Evolutionary conservation across 73 alveolate genomes (phyloP).

Genomic region (Tetrahymena thermophila): DNA sequence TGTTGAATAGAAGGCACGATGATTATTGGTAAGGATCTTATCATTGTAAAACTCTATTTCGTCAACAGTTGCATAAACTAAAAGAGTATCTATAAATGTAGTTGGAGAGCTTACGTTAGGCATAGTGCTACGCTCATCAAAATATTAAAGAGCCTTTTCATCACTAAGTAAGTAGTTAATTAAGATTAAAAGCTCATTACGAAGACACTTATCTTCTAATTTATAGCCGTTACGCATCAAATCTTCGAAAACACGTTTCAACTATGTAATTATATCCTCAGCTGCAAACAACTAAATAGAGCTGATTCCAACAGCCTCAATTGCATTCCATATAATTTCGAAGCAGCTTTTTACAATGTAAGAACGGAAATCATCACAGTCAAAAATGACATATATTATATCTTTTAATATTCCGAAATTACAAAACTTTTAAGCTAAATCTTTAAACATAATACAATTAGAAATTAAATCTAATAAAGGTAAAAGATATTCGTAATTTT

Average conservation of each 20-base stretch:
- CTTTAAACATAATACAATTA: conserved; percentile 22
- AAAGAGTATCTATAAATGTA: conserved; percentile 79
- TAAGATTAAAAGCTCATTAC: conserved; percentile 88
- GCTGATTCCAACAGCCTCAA: conserved; percentile 90
- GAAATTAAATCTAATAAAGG: conserved; percentile 38
- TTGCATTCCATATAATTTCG: conserved; percentile 94
- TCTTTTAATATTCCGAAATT: conserved; percentile 90
- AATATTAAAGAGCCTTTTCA: conserved; percentile 77
- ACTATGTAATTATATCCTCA: conserved; percentile 77
- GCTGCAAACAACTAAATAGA: conserved; percentile 84
- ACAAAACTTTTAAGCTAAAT: conserved; percentile 82
- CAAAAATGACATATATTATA: conserved; percentile 74
- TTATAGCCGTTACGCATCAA: conserved; percentile 88
- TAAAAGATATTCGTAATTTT: conserved; percentile 27
- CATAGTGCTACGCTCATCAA: conserved; percentile 64
- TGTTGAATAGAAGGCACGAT: conserved; percentile 80
- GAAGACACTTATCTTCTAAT: conserved; percentile 87
- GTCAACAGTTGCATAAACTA: conserved; percentile 87
- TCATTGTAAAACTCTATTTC: conserved; percentile 65
- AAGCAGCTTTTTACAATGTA: conserved; percentile 84
- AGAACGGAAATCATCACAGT: conserved; percentile 85
- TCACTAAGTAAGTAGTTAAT: conserved; percentile 82
- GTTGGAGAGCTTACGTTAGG: conserved; percentile 47
- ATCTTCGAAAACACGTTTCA: conserved; percentile 81
- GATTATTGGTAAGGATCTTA: conserved; percentile 48